Evolutionary conservation across 164 flowering plant genomes (phyloP).

Genomic region (Sextonia rubra): DNA sequence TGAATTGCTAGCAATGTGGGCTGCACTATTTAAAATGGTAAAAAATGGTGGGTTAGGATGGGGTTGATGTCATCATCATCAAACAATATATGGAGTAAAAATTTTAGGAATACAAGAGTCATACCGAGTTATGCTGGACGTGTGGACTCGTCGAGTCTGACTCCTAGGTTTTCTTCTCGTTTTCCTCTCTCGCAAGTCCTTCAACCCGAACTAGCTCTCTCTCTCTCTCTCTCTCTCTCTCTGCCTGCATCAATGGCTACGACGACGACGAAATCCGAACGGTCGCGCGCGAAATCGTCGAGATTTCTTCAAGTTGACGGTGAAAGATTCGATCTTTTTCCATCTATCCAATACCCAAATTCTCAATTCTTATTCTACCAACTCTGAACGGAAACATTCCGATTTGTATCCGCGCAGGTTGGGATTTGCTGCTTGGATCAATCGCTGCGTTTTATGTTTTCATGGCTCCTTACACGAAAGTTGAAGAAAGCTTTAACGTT

Average conservation of each 20-base stretch:
- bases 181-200: no score
- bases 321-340: background rate
- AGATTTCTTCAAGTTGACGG: background rate
- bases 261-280: background rate
- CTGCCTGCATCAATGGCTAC: background rate
- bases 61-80: no score
- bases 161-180: no score
- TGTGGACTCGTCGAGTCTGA: no score
- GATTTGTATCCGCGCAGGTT: constrained; percentile 42
- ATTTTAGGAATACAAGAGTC: no score
- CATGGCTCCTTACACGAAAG: constrained; percentile 89
- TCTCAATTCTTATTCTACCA: background rate
- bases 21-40: no score
- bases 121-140: no score
- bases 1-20: no score
- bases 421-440: constrained; percentile 78
- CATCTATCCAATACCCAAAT: background rate
- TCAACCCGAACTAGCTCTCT: background rate
- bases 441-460: constrained; percentile 77
- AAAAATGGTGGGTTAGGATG: no score
- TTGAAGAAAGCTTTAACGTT: constrained; percentile 97
- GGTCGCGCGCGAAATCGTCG: background rate
- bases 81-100: no score
- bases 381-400: background rate
- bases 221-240: constrained; percentile 2